phyloP scores from a whole-genome alignment of 768 basidiomycete species.

The Infundibulicybe gibba region DNA sequence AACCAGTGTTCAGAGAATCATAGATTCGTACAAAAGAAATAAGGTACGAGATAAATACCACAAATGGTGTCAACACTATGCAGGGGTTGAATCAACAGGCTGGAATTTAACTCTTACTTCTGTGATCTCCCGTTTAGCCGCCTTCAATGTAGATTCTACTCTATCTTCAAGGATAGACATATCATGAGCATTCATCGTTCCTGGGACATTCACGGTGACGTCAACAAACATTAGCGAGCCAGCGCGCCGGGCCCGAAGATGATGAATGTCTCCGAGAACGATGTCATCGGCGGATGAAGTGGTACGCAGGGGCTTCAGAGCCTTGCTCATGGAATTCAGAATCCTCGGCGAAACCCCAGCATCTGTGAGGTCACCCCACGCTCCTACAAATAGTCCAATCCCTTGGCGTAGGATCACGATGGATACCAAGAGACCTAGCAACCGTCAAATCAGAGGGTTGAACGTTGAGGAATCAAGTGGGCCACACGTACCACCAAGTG shows the following conservation, averaged over 20 bases:
- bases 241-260: slow-evolving; percentile 70
- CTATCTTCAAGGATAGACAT: slow-evolving; percentile 56
- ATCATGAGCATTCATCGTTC: slow-evolving; percentile 51
- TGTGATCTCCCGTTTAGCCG: slow-evolving; percentile 58
- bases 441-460: not conserved
- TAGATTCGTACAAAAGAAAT: not conserved
- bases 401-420: slow-evolving; percentile 84
- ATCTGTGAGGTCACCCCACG: slow-evolving; percentile 82
- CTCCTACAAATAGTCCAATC: slow-evolving; percentile 56
- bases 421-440: slow-evolving; percentile 80
- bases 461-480: slow-evolving; percentile 3
- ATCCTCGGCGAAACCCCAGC: slow-evolving; percentile 66
- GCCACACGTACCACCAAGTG: slow-evolving; percentile 72
- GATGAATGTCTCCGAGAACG: slow-evolving; percentile 40
- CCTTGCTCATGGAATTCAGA: slow-evolving; percentile 45
- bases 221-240: slow-evolving; percentile 85
- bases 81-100: slow-evolving; percentile 20
- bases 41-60: slow-evolving; percentile 1
- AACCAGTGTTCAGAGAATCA: not conserved
- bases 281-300: slow-evolving; percentile 18
- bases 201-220: slow-evolving; percentile 69
- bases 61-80: not conserved
- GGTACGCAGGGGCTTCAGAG: slow-evolving; percentile 52
- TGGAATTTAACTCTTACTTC: slow-evolving; percentile 71
- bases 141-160: slow-evolving; percentile 54